A percentile compares a stretch with the other conserved stretches of the same genome.
These are phyloP conservation scores for Fusarium chaquense DNA, from an alignment of 2,329 filamentous ascomycete genomes.

Conservation along the genomic window DNA sequence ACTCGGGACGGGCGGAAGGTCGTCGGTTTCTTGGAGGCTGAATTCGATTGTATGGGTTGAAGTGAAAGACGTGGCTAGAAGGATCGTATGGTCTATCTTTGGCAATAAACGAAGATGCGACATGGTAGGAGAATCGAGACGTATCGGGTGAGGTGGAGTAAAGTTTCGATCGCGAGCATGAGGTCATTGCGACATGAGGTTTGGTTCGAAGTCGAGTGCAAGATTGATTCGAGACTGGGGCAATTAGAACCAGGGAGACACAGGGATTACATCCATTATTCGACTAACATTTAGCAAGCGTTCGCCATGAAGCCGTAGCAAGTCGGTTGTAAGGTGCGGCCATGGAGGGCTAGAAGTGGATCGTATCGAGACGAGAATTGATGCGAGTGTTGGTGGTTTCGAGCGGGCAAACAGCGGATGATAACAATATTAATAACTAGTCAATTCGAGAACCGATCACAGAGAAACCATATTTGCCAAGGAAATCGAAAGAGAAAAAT, in stretches of 20 bases:
- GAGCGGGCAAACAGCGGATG: not conserved
- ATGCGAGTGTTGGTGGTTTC: slow-evolving; percentile 3
- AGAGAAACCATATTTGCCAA: slow-evolving; percentile 37
- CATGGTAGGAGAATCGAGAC: slow-evolving; percentile 71
- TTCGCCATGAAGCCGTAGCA: slow-evolving; percentile 40
- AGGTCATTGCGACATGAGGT: slow-evolving; percentile 33
- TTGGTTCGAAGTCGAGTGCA: slow-evolving; percentile 17
- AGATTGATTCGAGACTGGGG: slow-evolving; percentile 32
- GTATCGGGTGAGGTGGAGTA: slow-evolving; percentile 45
- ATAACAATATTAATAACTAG: not conserved
- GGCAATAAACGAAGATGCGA: slow-evolving; percentile 80
- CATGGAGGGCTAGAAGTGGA: slow-evolving; percentile 43
- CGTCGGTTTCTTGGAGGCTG: slow-evolving; percentile 59
- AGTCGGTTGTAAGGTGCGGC: slow-evolving; percentile 42
- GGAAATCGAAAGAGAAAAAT: slow-evolving; percentile 28
- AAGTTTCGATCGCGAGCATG: slow-evolving; percentile 36
- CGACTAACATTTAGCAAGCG: slow-evolving; percentile 41
- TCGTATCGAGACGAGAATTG: slow-evolving; percentile 25
- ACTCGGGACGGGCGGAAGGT: slow-evolving; percentile 70
- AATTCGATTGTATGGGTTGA: slow-evolving; percentile 73
- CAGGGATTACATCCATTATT: not conserved
- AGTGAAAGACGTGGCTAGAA: slow-evolving; percentile 77
- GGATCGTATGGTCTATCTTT: slow-evolving; percentile 78
- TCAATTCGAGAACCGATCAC: slow-evolving; percentile 17
- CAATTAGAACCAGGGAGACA: slow-evolving; percentile 23